Evolutionary conservation across 306 rosid genomes (phyloP).

Genomic region (Senna tora): DNA sequence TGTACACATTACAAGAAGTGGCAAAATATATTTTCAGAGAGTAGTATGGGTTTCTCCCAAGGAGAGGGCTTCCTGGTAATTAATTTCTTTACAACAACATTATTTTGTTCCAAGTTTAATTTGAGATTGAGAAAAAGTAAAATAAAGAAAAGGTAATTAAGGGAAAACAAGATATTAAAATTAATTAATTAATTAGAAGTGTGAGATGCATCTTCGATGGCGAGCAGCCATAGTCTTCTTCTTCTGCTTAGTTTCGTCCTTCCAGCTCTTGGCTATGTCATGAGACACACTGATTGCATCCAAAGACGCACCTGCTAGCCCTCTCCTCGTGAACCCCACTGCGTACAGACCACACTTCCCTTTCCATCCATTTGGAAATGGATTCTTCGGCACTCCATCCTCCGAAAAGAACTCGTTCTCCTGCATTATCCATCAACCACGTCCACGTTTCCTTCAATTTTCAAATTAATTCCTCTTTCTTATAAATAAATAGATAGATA

Average conservation of each 20-base stretch:
- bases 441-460: too few relatives aligned
- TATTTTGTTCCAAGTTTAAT: too few relatives aligned
- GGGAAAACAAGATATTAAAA: too few relatives aligned
- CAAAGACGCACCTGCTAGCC: conserved; percentile 83
- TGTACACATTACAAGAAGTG: too few relatives aligned
- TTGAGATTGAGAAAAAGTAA: too few relatives aligned
- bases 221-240: conserved; percentile 65
- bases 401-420: conserved; percentile 76
- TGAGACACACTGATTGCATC: conserved; percentile 87
- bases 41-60: too few relatives aligned
- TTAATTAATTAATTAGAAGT: conserved; percentile 48
- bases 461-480: too few relatives aligned
- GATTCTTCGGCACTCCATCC: conserved; percentile 76
- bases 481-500: too few relatives aligned
- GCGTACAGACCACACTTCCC: conserved; percentile 85
- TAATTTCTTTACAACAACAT: neutral
- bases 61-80: too few relatives aligned
- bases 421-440: too few relatives aligned
- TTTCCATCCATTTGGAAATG: conserved; percentile 95
- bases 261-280: conserved; percentile 87
- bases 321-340: conserved; percentile 92
- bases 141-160: too few relatives aligned
- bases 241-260: conserved; percentile 76
- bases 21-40: too few relatives aligned
- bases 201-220: conserved; percentile 89